Conservation (phyloP, 225 moss, liverwort and hornwort species). For the Sphagnum tenellum region DNA sequence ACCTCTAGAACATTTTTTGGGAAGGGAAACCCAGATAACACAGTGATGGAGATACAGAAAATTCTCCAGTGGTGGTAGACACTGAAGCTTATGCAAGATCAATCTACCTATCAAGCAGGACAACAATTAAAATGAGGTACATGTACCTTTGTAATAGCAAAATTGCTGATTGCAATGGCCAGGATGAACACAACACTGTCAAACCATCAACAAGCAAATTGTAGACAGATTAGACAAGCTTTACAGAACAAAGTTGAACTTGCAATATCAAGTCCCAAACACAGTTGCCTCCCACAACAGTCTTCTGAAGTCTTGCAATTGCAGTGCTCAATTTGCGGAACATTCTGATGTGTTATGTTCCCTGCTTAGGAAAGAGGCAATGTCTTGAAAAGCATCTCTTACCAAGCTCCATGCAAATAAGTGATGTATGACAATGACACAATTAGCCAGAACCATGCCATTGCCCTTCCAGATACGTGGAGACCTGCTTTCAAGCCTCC, state of each 20-base stretch:
- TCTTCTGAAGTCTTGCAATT: too few relatives aligned
- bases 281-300: too few relatives aligned
- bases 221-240: too few relatives aligned
- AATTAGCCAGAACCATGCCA: constrained; percentile 70
- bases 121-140: constrained; percentile 1
- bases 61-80: too few relatives aligned
- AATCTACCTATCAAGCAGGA: too few relatives aligned
- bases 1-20: too few relatives aligned
- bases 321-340: too few relatives aligned
- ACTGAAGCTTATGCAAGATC: too few relatives aligned
- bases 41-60: too few relatives aligned
- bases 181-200: constrained; percentile 66
- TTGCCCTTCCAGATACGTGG: constrained; percentile 40
- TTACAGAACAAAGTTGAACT: too few relatives aligned
- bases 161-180: constrained; percentile 58
- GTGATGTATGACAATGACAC: constrained; percentile 40
- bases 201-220: constrained; percentile 2
- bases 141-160: constrained; percentile 56
- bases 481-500: constrained; percentile 33
- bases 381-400: background rate
- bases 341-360: background rate
- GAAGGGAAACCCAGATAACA: too few relatives aligned
- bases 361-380: background rate
- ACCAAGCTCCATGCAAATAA: constrained; percentile 78
- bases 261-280: too few relatives aligned